Percentiles rank a stretch among this genome's conserved stretches.
Conservation (phyloP, 768 basidiomycete species). For the Phylloporus sp. region DNA sequence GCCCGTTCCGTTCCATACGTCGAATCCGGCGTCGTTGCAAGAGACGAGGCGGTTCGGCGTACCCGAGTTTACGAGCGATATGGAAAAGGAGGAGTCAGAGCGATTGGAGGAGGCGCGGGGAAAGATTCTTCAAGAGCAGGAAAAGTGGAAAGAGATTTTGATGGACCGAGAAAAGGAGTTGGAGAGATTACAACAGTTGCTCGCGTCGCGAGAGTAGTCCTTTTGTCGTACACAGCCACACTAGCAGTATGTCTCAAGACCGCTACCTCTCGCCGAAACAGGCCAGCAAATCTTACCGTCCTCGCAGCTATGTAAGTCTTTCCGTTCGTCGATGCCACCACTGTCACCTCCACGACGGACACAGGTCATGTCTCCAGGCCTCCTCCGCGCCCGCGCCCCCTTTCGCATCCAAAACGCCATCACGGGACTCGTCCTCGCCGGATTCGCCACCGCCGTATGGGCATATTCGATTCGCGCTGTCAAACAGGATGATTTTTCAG, state of each 20-base stretch:
- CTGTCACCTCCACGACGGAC: not conserved
- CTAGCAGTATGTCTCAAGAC: slow-evolving; percentile 26
- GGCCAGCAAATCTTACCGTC: slow-evolving; percentile 35
- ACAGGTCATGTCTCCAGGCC: slow-evolving; percentile 77
- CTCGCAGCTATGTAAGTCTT: slow-evolving; percentile 34
- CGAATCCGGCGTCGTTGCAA: slow-evolving; percentile 55
- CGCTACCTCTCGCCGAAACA: slow-evolving; percentile 33
- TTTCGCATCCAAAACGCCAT: slow-evolving; percentile 76
- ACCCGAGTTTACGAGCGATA: slow-evolving; percentile 78
- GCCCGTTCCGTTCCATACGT: slow-evolving; percentile 68
- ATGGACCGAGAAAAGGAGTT: slow-evolving; percentile 83
- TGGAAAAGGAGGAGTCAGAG: slow-evolving; percentile 86
- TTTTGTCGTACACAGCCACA: slow-evolving; percentile 15
- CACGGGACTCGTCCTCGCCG: slow-evolving; percentile 65
- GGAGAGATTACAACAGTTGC: slow-evolving; percentile 55
- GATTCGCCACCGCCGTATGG: slow-evolving; percentile 80
- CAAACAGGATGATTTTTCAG: slow-evolving; percentile 88
- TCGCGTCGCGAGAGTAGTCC: slow-evolving; percentile 11
- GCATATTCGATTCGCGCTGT: slow-evolving; percentile 92
- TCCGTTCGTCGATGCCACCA: not conserved
- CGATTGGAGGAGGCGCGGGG: slow-evolving; percentile 73
- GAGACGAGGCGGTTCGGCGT: slow-evolving; percentile 58
- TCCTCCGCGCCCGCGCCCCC: slow-evolving; percentile 81
- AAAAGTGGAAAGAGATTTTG: slow-evolving; percentile 60
- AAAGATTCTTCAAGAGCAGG: slow-evolving; percentile 68